phyloP scores from a whole-genome alignment of 1,284 basidiomycete genomes.

The Apiotrichum veenhuisii region DNA sequence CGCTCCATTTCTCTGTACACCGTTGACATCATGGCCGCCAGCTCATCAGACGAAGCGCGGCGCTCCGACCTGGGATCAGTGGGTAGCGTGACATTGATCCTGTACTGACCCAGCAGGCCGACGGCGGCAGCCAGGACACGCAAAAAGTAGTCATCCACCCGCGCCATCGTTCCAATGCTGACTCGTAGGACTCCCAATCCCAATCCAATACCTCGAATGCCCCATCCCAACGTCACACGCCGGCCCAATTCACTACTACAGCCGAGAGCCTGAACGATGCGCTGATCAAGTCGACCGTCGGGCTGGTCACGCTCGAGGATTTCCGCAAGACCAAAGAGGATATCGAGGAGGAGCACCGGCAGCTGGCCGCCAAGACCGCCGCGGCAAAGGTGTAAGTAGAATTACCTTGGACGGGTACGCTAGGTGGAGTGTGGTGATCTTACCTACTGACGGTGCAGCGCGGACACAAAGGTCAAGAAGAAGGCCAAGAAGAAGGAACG shows the following conservation, averaged over 20 bases:
- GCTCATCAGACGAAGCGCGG: neutral
- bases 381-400: constrained; percentile 32
- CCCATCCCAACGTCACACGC: constrained; percentile 54
- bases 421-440: too few relatives aligned
- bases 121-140: constrained; percentile 35
- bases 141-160: constrained; percentile 22
- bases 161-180: neutral
- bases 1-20: too few relatives aligned
- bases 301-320: constrained; percentile 87
- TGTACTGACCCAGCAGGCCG: constrained; percentile 25
- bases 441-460: constrained; percentile 9
- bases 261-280: constrained; percentile 93
- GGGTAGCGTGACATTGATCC: neutral
- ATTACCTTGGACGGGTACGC: too few relatives aligned
- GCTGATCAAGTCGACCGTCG: constrained; percentile 88
- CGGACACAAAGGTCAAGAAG: constrained; percentile 60
- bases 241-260: constrained; percentile 86
- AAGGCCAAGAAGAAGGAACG: constrained; percentile 90
- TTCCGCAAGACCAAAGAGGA: constrained; percentile 85
- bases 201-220: too few relatives aligned
- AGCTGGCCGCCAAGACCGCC: constrained; percentile 67
- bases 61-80: neutral
- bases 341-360: constrained; percentile 85
- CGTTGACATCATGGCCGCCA: too few relatives aligned
- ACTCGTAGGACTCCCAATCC: constrained; percentile 26